Evolutionary conservation across 2,329 filamentous ascomycete species (phyloP).

Genomic region (Aspergillus costaricaensis): DNA sequence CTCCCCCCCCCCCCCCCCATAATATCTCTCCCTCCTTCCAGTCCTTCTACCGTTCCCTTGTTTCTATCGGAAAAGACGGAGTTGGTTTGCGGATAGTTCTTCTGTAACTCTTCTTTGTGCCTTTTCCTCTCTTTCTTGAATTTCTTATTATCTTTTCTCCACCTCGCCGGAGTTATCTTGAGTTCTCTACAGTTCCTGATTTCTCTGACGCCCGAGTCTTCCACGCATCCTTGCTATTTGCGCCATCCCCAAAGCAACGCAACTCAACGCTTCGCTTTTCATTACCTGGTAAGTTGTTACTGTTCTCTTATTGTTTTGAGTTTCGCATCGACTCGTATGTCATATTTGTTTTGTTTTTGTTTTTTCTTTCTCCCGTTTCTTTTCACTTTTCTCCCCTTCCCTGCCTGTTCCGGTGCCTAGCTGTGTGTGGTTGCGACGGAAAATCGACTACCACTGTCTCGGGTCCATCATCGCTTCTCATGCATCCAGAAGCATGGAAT

Average conservation of each 20-base stretch:
- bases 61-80: conserved; percentile 32
- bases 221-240: conserved; percentile 22
- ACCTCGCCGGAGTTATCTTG: conserved; percentile 30
- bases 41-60: conserved; percentile 26
- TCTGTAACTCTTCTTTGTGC: conserved; percentile 25
- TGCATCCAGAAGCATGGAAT: conserved; percentile 8
- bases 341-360: neutral
- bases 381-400: neutral
- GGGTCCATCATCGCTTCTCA: conserved; percentile 5
- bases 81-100: conserved; percentile 34
- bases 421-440: conserved; percentile 3
- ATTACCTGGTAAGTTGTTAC: conserved; percentile 24
- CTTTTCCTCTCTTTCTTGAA: conserved; percentile 24
- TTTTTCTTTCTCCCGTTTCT: neutral
- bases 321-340: neutral
- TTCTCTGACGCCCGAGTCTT: conserved; percentile 23
- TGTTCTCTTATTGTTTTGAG: neutral
- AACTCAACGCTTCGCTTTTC: conserved; percentile 23
- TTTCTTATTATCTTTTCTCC: conserved; percentile 24
- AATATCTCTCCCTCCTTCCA: conserved; percentile 18
- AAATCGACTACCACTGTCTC: neutral
- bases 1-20: conserved; percentile 13
- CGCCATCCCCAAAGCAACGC: conserved; percentile 22
- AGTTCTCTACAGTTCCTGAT: conserved; percentile 24
- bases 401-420: neutral